Base-by-base conservation (phyloP, 768 basidiomycete genomes). In the Sistotremastrum niveocremeum region DNA sequence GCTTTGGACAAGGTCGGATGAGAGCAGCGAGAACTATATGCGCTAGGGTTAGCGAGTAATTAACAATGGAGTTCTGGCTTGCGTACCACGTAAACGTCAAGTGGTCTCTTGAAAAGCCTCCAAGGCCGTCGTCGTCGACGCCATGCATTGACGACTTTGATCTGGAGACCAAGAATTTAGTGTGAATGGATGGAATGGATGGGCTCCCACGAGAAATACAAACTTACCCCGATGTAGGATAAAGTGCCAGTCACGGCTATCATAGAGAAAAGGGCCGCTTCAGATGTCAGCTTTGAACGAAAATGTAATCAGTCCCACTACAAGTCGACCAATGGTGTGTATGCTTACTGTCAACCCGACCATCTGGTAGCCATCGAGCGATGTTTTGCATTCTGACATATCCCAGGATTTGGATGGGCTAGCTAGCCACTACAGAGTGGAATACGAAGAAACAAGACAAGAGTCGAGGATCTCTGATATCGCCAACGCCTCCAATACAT, bases 41-140 rank as follows among this genome's bases (percentile, higher is more conserved):
- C 59, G 44, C 1, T 56, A 56, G 7, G 20, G 32, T 36, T 12
- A 48, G 44, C 28, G 34, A 30, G 33, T 7, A 29, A n/a, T 42
- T 2, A 33, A 8, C 5, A 35, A 12, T 31, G 8, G 6, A 2
- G 37, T 12, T 33, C n/a, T 7, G 28, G 9, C 6, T 30, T 2
- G 34, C 4, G 39, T 34, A 67, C 69, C 62, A 71, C 66, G 41
- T 69, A 62, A 6, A 67, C 52, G 49, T 72, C 68, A 44, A 65
- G 57, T 4, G 68, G 67, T 36, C 57, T 54, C 44, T 56, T 58
- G 20, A 70, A 54, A 6, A 67, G 50, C 12, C 45, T 55, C 50
- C 54, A 53, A 41, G 52, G 11, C 31, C 48, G 29, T 46, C 20
- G 20, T 20, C 20, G 20, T 20, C 20, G 20, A 20, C 20, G 20